A percentile compares a stretch with the other conserved stretches of the same genome.
These are phyloP conservation scores for Ceratocystis colombiana DNA, from an alignment of 2,329 filamentous ascomycete species.

Conservation along the genomic window DNA sequence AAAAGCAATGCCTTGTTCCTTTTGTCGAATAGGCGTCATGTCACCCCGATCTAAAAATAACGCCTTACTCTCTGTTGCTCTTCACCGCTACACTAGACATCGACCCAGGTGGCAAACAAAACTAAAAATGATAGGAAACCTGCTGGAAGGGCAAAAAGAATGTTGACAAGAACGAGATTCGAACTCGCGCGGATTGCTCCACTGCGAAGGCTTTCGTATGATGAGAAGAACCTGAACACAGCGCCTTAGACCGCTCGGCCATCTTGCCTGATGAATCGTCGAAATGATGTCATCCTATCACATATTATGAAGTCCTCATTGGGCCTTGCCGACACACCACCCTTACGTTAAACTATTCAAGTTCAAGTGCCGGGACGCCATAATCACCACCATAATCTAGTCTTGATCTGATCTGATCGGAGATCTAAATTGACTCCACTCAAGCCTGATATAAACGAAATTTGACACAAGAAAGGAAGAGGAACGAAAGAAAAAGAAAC, in stretches of 20 bases:
- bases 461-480: no score
- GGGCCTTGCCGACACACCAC: no score
- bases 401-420: background rate
- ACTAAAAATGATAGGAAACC: background rate
- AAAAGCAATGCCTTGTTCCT: no score
- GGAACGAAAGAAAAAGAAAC: no score
- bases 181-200: conserved; percentile 21
- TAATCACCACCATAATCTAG: background rate
- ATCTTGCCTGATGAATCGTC: conserved; percentile 13
- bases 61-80: background rate
- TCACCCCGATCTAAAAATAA: background rate
- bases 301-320: background rate
- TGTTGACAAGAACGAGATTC: conserved; percentile 21
- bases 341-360: no score
- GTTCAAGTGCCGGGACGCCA: background rate
- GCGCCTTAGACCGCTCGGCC: conserved; percentile 22
- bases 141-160: background rate
- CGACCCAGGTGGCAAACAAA: background rate
- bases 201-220: conserved; percentile 10
- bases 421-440: no score
- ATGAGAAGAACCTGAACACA: conserved; percentile 15
- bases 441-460: background rate
- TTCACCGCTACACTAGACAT: background rate
- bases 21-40: background rate
- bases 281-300: background rate